phyloP scores from a whole-genome alignment of 2,329 filamentous ascomycete species.

The Trichoderma pleuroti region DNA sequence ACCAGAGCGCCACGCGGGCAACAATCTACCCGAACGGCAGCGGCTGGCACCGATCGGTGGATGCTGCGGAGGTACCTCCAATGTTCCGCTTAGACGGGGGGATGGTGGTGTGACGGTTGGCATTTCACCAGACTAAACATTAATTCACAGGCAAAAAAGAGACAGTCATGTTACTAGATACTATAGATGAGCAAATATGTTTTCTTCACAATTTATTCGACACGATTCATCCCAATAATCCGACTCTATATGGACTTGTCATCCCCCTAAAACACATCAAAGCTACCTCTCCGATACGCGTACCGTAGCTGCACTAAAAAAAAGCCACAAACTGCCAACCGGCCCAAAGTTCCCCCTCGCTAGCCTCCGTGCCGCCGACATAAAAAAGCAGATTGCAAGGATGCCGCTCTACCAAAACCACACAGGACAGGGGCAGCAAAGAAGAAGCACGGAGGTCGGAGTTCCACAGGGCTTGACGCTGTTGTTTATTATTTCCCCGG shows the following conservation, averaged over 20 bases:
- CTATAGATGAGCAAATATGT: background rate
- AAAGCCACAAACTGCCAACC: background rate
- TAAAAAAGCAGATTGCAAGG: background rate
- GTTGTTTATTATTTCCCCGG: background rate
- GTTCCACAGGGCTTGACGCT: background rate
- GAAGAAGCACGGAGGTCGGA: background rate
- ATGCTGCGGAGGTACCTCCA: background rate
- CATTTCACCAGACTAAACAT: background rate
- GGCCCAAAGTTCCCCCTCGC: constrained; percentile 3
- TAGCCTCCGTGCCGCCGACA: background rate
- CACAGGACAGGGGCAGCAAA: background rate
- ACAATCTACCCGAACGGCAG: constrained; percentile 5
- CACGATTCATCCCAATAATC: background rate
- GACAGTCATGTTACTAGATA: too few relatives aligned
- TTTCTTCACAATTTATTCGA: background rate
- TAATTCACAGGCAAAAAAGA: background rate
- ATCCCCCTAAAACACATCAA: background rate
- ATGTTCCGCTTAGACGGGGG: background rate
- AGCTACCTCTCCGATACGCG: background rate
- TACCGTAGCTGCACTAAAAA: background rate
- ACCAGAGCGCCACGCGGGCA: constrained; percentile 5
- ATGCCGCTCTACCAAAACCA: background rate
- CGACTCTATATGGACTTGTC: background rate
- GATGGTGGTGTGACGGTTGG: too few relatives aligned
- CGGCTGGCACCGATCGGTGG: background rate